Conservation (phyloP, 179 eudicot genomes). For the Beta lomatogona region DNA sequence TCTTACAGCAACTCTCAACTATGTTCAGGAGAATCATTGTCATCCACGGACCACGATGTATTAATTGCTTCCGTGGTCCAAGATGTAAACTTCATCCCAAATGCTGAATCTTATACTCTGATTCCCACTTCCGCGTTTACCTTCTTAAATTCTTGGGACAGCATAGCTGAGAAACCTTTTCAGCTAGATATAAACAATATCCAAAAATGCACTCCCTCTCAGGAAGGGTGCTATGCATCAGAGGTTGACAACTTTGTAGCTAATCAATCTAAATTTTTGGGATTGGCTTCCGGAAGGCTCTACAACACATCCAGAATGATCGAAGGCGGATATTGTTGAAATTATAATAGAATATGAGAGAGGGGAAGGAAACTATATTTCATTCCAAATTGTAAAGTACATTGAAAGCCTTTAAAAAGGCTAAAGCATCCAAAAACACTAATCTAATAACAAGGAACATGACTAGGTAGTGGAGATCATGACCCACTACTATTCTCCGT, state of each 20-base stretch:
- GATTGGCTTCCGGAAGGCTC: conserved; percentile 32
- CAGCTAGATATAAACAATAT: conserved; percentile 17
- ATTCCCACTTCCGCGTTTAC: conserved; percentile 37
- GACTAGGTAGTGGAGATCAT: no score
- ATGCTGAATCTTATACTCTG: conserved; percentile 48
- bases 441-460: no score
- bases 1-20: conserved; percentile 17
- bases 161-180: conserved; percentile 22
- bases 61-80: conserved; percentile 48
- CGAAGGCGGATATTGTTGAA: conserved; percentile 31
- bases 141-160: conserved; percentile 21
- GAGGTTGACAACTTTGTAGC: conserved; percentile 30
- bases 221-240: conserved; percentile 31
- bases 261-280: conserved; percentile 17
- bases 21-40: conserved; percentile 31
- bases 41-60: conserved; percentile 36
- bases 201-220: conserved; percentile 28
- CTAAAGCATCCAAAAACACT: no score
- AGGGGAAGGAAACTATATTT: no score
- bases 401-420: no score
- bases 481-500: no score
- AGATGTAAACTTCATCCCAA: conserved; percentile 34
- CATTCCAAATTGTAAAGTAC: no score
- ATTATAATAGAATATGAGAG: no score
- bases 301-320: conserved; percentile 36